Percentiles rank a stretch among this genome's conserved stretches.
phyloP scores from a whole-genome alignment of 202 grass and related monocot species.

The Brachypodium distachyon region DNA sequence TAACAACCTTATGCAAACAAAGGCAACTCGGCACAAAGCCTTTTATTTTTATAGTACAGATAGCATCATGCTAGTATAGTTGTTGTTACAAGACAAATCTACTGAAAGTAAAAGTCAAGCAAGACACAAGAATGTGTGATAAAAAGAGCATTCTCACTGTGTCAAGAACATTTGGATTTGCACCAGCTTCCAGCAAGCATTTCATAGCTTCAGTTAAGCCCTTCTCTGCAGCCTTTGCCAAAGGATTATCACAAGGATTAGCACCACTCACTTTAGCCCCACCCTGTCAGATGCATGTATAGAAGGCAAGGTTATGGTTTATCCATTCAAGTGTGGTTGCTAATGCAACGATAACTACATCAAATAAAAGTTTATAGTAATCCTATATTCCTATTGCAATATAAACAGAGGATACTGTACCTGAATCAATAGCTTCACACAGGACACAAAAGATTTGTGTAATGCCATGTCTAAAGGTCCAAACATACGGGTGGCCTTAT shows the following conservation, averaged over 20 bases:
- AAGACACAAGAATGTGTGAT: not conserved
- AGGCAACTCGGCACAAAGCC: not conserved
- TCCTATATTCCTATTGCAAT: not conserved
- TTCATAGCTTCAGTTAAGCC: conserved; percentile 33
- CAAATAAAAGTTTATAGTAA: not conserved
- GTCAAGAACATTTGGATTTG: conserved; percentile 35
- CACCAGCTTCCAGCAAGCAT: conserved; percentile 35
- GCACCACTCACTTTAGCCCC: conserved; percentile 33
- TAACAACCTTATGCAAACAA: not conserved
- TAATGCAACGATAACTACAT: not conserved
- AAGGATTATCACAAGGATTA: not conserved
- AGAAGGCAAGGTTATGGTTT: too few relatives aligned
- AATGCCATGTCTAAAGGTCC: not conserved
- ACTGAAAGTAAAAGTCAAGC: not conserved
- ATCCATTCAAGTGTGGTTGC: not conserved
- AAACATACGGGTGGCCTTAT: not conserved
- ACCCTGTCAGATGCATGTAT: conserved; percentile 25
- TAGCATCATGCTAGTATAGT: not conserved
- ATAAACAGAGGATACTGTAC: not conserved
- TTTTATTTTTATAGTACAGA: not conserved
- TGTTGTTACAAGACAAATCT: not conserved
- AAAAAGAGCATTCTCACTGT: conserved; percentile 20
- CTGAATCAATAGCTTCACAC: conserved; percentile 31
- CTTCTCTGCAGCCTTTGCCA: not conserved
- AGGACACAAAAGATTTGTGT: not conserved